Evolutionary conservation across 768 basidiomycete species (phyloP).

Genomic region (Tephrocybe sp.): DNA sequence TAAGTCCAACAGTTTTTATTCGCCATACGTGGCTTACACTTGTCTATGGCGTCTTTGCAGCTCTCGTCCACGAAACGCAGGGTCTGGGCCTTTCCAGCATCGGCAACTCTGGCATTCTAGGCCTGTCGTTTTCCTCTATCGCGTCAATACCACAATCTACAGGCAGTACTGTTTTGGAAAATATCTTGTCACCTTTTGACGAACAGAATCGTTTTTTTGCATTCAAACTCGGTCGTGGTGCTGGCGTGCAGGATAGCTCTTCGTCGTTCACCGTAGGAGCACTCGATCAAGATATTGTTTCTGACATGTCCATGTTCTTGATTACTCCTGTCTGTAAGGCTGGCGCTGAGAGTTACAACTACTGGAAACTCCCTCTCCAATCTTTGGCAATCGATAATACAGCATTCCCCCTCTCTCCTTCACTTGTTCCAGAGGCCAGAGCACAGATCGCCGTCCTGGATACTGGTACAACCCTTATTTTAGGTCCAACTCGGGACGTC

Average conservation of each 20-base stretch:
- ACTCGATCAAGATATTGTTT: constrained; percentile 38
- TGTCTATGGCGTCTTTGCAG: constrained; percentile 1
- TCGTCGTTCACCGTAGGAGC: constrained; percentile 55
- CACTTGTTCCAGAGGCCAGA: constrained; percentile 40
- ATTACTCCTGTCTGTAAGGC: constrained; percentile 41
- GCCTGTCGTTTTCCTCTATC: constrained; percentile 48
- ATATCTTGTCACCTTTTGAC: constrained; percentile 41
- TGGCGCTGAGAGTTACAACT: constrained; percentile 40
- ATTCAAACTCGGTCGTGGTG: constrained; percentile 43
- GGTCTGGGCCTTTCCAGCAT: constrained; percentile 43
- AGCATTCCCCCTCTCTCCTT: constrained; percentile 40
- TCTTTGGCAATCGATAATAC: constrained; percentile 43
- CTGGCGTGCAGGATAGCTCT: constrained; percentile 18
- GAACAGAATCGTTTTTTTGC: constrained; percentile 48
- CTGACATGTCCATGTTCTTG: constrained; percentile 30
- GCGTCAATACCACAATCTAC: constrained; percentile 42
- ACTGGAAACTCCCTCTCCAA: constrained; percentile 57
- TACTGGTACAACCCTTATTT: constrained; percentile 58
- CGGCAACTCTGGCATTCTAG: constrained; percentile 39
- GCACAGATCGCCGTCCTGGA: constrained; percentile 59
- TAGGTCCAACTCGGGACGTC: constrained; percentile 54
- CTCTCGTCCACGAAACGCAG: constrained; percentile 37
- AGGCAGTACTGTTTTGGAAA: constrained; percentile 49
- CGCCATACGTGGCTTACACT: background rate
- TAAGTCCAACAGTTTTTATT: background rate